A percentile compares a stretch with the other conserved stretches of the same genome.
These are phyloP conservation scores for Candida insectalens DNA, from an alignment of 805 yeast species.

Conservation along the genomic window DNA sequence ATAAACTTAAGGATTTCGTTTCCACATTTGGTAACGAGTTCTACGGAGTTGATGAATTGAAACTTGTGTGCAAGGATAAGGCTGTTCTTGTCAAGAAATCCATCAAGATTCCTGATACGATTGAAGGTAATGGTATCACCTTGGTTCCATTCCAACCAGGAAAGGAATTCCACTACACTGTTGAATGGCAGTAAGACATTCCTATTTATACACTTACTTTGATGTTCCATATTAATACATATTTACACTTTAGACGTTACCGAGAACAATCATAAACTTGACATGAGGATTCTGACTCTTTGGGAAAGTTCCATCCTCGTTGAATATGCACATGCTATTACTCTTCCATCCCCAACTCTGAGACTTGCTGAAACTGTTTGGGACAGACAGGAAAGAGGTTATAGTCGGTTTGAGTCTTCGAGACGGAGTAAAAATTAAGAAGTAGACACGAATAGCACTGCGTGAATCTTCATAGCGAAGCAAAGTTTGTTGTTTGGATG, in stretches of 20 bases:
- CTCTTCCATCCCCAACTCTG: constrained; percentile 61
- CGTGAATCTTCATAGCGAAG: constrained; percentile 38
- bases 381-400: constrained; percentile 47
- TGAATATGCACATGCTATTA: constrained; percentile 41
- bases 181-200: constrained; percentile 49
- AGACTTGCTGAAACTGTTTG: constrained; percentile 39
- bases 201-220: background rate
- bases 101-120: constrained; percentile 48
- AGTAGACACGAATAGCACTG: constrained; percentile 35
- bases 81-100: constrained; percentile 46
- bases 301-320: constrained; percentile 37
- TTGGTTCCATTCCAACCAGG: constrained; percentile 89
- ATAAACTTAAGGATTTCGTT: constrained; percentile 64
- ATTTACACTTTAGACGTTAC: constrained; percentile 26
- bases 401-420: constrained; percentile 33
- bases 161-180: constrained; percentile 57
- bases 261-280: constrained; percentile 41
- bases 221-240: constrained; percentile 1
- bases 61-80: constrained; percentile 35
- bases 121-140: constrained; percentile 31
- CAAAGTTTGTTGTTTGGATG: no score
- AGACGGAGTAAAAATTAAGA: constrained; percentile 46
- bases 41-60: constrained; percentile 45
- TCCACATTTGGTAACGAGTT: constrained; percentile 63
- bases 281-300: constrained; percentile 33